Evolutionary conservation across 257 asterid genomes (phyloP).

Genomic region (Nemophila menziesii): DNA sequence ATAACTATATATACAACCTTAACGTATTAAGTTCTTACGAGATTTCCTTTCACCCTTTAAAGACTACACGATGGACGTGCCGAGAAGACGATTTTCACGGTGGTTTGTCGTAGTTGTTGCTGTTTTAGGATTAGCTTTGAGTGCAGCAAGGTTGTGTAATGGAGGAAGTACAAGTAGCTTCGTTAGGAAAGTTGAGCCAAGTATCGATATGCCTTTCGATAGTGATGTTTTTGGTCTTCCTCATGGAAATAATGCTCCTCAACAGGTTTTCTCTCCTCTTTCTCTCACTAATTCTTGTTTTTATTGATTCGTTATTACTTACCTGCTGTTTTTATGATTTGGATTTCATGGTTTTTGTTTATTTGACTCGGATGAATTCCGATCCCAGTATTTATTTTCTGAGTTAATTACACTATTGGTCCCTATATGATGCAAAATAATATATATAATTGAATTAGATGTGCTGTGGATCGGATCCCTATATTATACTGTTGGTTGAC

Average conservation of each 20-base stretch:
- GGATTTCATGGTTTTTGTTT: no score
- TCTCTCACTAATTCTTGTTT: background rate
- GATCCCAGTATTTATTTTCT: no score
- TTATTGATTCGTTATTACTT: background rate
- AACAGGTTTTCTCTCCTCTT: conserved; percentile 40
- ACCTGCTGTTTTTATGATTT: background rate
- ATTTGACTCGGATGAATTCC: no score
- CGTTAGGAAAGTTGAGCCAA: conserved; percentile 40
- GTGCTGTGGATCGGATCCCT: no score
- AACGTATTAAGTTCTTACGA: background rate
- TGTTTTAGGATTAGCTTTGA: conserved; percentile 24
- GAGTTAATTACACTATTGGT: no score
- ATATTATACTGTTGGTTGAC: no score
- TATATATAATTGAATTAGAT: no score
- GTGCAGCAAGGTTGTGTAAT: conserved; percentile 39
- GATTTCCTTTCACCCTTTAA: background rate
- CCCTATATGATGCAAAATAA: no score
- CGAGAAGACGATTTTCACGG: conserved; percentile 8
- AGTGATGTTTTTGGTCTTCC: conserved; percentile 77
- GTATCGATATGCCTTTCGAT: conserved; percentile 61
- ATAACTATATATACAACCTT: no score
- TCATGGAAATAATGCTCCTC: conserved; percentile 85
- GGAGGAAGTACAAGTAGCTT: conserved; percentile 64
- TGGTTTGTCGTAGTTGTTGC: conserved; percentile 10
- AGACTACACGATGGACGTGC: conserved; percentile 25